Conservation (phyloP, 768 basidiomycete species). For the Collybia mongolica region DNA sequence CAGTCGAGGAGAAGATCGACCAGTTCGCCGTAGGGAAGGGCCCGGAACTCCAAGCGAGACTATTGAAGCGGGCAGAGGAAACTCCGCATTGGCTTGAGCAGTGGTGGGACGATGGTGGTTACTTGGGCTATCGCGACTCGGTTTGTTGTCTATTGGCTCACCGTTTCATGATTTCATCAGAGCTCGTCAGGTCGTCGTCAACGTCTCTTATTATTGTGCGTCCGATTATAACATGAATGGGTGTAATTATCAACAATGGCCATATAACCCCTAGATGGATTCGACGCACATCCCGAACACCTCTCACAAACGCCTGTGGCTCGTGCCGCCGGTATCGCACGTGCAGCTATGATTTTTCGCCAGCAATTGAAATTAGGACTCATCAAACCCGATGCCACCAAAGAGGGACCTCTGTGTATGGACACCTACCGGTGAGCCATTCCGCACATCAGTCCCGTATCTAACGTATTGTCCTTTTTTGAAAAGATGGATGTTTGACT, state of each 20-base stretch:
- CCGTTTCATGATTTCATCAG: neutral
- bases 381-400: constrained; percentile 63
- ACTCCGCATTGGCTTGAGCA: constrained; percentile 84
- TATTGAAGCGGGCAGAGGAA: constrained; percentile 54
- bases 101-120: constrained; percentile 91
- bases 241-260: neutral
- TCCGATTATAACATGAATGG: neutral
- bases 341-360: constrained; percentile 74
- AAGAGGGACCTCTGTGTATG: constrained; percentile 78
- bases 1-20: constrained; percentile 63
- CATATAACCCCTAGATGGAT: constrained; percentile 60
- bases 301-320: constrained; percentile 55
- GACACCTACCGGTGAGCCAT: constrained; percentile 71
- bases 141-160: constrained; percentile 35
- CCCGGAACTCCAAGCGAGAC: constrained; percentile 58
- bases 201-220: constrained; percentile 94
- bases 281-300: constrained; percentile 63
- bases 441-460: neutral
- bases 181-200: constrained; percentile 63
- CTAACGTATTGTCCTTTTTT: neutral
- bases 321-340: constrained; percentile 71
- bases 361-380: constrained; percentile 64
- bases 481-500: constrained; percentile 93
- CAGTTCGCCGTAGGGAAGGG: constrained; percentile 52
- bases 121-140: constrained; percentile 84